phyloP scores from a whole-genome alignment of 2,329 filamentous ascomycete genomes.

The Aureobasidium sp. region DNA sequence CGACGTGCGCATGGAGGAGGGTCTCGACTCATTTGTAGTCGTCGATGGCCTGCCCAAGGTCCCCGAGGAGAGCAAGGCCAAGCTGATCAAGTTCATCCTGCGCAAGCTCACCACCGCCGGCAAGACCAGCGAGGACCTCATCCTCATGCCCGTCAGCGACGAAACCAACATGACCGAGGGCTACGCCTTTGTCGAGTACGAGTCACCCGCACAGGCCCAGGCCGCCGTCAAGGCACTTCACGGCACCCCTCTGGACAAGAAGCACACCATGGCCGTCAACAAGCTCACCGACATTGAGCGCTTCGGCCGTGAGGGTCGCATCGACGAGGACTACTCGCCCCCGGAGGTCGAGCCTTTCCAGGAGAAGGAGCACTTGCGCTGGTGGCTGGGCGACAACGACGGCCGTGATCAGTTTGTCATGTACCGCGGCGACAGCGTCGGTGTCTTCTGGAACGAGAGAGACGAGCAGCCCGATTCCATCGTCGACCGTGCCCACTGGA shows the following conservation, averaged over 20 bases:
- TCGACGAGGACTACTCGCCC: constrained; percentile 82
- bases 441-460: constrained; percentile 98
- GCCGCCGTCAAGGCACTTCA: constrained; percentile 86
- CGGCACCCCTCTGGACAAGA: constrained; percentile 85
- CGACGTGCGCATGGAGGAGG: constrained; percentile 91
- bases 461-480: constrained; percentile 80
- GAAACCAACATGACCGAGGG: constrained; percentile 71
- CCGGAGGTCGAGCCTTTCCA: constrained; percentile 78
- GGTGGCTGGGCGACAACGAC: constrained; percentile 82
- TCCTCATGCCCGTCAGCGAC: constrained; percentile 91
- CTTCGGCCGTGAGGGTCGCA: constrained; percentile 84
- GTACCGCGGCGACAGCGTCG: constrained; percentile 85
- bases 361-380: constrained; percentile 90
- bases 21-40: constrained; percentile 92
- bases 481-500: constrained; percentile 93
- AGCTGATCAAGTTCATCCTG: constrained; percentile 91
- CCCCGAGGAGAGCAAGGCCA: constrained; percentile 81
- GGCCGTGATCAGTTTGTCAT: constrained; percentile 94
- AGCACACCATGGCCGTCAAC: constrained; percentile 90
- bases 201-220: constrained; percentile 79
- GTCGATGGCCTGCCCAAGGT: constrained; percentile 90
- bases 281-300: constrained; percentile 97
- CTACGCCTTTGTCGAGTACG: constrained; percentile 96
- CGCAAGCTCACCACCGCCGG: constrained; percentile 87
- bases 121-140: constrained; percentile 73